Evolutionary conservation across 805 yeast genomes (phyloP).

Genomic region (Pichia ethanolica): DNA sequence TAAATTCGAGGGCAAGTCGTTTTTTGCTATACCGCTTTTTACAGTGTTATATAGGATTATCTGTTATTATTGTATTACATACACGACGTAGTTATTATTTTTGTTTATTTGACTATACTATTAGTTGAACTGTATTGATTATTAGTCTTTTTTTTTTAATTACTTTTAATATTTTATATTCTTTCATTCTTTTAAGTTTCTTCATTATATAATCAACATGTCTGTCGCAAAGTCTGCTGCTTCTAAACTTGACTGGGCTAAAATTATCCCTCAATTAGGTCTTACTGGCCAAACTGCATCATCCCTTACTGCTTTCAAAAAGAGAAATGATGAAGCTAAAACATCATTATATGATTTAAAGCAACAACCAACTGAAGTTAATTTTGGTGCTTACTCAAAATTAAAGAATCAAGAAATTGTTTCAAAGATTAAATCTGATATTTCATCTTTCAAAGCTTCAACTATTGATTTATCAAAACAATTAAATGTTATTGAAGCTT

Average conservation of each 20-base stretch:
- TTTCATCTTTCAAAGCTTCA: constrained; percentile 70
- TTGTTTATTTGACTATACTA: too few species aligned
- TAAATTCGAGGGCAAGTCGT: background rate
- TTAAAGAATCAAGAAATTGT: constrained; percentile 79
- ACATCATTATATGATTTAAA: constrained; percentile 65
- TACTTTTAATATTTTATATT: too few species aligned
- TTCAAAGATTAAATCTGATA: constrained; percentile 71
- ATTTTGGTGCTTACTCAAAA: constrained; percentile 69
- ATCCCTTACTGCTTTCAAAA: constrained; percentile 81
- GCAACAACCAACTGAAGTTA: constrained; percentile 69
- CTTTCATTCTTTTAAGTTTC: background rate
- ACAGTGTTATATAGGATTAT: too few species aligned
- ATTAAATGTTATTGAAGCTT: constrained; percentile 83
- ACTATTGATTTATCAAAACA: constrained; percentile 84
- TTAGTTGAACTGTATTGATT: too few species aligned
- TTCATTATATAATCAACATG: constrained; percentile 5
- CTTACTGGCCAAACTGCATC: constrained; percentile 88
- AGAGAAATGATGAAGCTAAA: constrained; percentile 98
- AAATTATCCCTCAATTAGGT: constrained; percentile 80
- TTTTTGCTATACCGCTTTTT: too few species aligned
- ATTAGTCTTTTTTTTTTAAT: too few species aligned
- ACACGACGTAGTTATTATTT: too few species aligned
- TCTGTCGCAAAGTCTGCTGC: constrained; percentile 19
- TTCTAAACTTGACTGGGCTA: constrained; percentile 91
- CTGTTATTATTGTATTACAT: too few species aligned